Percentiles rank a stretch among this genome's conserved stretches.
Conservation (phyloP, 495 filamentous ascomycete genomes). For the Hypoxylon lenormandii region DNA sequence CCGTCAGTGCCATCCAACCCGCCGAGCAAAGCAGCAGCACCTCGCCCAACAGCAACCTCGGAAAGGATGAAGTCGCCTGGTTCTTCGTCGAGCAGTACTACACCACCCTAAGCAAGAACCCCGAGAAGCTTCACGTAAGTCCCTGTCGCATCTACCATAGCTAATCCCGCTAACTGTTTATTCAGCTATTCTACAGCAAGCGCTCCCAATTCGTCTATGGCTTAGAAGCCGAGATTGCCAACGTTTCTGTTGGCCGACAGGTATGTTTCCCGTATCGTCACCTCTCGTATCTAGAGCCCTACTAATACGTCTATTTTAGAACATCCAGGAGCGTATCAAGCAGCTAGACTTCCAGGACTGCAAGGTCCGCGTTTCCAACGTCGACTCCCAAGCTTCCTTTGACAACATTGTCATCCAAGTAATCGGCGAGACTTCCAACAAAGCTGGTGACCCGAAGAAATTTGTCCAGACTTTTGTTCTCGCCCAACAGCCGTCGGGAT, state of each 20-base stretch:
- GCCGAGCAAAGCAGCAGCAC: constrained; percentile 36
- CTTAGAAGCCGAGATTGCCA: constrained; percentile 84
- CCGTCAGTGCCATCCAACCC: constrained; percentile 26
- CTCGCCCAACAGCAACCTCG: constrained; percentile 47
- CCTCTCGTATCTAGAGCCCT: not conserved
- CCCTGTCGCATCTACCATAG: not conserved
- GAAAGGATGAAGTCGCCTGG: constrained; percentile 95
- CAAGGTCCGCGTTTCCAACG: constrained; percentile 97
- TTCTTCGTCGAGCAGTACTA: constrained; percentile 99
- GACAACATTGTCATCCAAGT: constrained; percentile 95
- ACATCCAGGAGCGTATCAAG: constrained; percentile 93
- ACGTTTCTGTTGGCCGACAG: constrained; percentile 83
- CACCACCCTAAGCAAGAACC: constrained; percentile 91
- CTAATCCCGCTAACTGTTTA: constrained; percentile 7
- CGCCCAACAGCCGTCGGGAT: constrained; percentile 93
- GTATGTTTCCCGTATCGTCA: constrained; percentile 64
- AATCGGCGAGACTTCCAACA: constrained; percentile 97
- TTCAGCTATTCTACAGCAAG: constrained; percentile 82
- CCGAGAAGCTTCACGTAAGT: constrained; percentile 90
- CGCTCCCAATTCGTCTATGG: constrained; percentile 85
- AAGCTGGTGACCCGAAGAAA: constrained; percentile 86
- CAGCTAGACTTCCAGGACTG: constrained; percentile 93
- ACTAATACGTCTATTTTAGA: constrained; percentile 62
- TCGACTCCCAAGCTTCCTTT: constrained; percentile 92
- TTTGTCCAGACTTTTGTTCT: constrained; percentile 99